Conservation (phyloP, 768 basidiomycete species). For the Terana coerulea region DNA sequence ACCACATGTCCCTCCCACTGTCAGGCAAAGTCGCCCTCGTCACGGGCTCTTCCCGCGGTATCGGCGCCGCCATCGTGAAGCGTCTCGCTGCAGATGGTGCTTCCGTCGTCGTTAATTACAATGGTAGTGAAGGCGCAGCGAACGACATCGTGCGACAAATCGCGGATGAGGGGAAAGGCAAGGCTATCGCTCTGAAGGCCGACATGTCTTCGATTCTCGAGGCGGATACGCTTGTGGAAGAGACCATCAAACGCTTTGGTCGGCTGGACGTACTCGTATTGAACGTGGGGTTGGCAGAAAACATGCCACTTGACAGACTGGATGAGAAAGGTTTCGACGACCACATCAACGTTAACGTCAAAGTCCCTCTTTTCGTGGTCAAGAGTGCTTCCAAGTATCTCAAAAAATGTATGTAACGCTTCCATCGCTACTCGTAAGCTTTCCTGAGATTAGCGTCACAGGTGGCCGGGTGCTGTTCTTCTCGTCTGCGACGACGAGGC, state of each 20-base stretch:
- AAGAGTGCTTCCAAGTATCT: constrained; percentile 39
- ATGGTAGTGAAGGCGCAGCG: constrained; percentile 13
- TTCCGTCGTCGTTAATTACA: constrained; percentile 23
- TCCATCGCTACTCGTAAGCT: no score
- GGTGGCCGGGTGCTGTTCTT: constrained; percentile 54
- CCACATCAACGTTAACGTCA: constrained; percentile 50
- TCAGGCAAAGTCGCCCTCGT: constrained; percentile 27
- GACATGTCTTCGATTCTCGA: constrained; percentile 24
- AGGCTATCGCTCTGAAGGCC: constrained; percentile 19
- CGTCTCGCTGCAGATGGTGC: constrained; percentile 28
- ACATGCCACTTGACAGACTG: background rate
- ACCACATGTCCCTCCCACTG: constrained; percentile 17
- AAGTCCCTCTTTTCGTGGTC: constrained; percentile 44
- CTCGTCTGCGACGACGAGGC: constrained; percentile 41
- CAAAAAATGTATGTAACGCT: constrained; percentile 37
- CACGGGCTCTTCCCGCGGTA: constrained; percentile 23
- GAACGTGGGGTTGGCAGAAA: constrained; percentile 56
- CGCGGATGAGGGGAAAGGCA: constrained; percentile 7
- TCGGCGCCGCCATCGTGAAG: constrained; percentile 25
- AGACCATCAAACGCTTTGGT: constrained; percentile 25
- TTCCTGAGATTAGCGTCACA: no score
- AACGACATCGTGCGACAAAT: constrained; percentile 17
- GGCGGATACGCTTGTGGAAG: constrained; percentile 20
- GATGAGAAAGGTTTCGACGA: constrained; percentile 31
- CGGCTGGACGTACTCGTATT: constrained; percentile 54